Evolutionary conservation across 2,329 filamentous ascomycete genomes (phyloP).

Genomic region (Fusarium sp.): DNA sequence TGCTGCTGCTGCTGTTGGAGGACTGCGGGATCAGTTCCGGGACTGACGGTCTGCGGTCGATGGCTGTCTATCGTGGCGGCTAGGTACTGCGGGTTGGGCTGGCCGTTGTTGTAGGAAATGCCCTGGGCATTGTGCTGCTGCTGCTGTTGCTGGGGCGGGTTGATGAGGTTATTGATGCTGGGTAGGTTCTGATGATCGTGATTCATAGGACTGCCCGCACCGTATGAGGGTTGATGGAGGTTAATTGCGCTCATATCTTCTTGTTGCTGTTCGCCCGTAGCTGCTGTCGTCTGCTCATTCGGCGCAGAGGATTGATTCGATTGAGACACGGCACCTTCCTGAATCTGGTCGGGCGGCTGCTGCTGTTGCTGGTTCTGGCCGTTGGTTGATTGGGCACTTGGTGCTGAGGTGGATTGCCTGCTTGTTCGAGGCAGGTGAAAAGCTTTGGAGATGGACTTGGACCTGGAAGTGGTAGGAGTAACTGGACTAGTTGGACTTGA

Average conservation of each 20-base stretch:
- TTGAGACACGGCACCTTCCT: constrained; percentile 31
- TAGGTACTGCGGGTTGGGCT: constrained; percentile 39
- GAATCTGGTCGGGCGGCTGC: constrained; percentile 38
- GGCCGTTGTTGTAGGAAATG: constrained; percentile 42
- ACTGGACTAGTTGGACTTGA: constrained; percentile 71
- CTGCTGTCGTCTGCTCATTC: constrained; percentile 30
- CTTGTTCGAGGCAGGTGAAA: constrained; percentile 54
- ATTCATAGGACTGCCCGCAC: constrained; percentile 40
- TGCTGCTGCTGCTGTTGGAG: constrained; percentile 51
- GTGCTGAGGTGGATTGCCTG: constrained; percentile 42
- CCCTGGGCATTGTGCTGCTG: constrained; percentile 54
- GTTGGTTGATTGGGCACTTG: constrained; percentile 23
- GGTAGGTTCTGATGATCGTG: constrained; percentile 73
- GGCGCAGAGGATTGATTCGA: constrained; percentile 22
- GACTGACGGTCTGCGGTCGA: constrained; percentile 47
- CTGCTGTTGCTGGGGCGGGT: constrained; percentile 52
- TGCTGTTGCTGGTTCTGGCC: constrained; percentile 19
- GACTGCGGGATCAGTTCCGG: constrained; percentile 48
- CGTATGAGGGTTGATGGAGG: constrained; percentile 40
- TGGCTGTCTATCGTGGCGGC: constrained; percentile 38
- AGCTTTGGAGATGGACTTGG: constrained; percentile 56
- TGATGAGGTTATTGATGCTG: constrained; percentile 85
- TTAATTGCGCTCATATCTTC: constrained; percentile 42
- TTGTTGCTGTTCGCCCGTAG: constrained; percentile 35
- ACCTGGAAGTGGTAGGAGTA: constrained; percentile 61